These are phyloP conservation scores for Ceratonia siliqua DNA, from an alignment of 306 rosid genomes.

Conservation along the genomic window DNA sequence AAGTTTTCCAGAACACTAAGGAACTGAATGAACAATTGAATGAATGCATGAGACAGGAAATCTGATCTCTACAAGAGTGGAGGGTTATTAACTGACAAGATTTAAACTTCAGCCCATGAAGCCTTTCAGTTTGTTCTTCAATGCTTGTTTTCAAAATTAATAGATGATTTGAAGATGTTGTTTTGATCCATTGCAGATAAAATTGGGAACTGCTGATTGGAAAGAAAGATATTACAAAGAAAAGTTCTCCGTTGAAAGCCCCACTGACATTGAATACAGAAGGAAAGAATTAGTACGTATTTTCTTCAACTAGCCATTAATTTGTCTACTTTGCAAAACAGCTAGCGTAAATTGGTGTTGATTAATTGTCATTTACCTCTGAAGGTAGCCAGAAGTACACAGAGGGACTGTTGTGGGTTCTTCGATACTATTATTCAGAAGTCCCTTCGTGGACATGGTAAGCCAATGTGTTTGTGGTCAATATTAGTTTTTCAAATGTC, in stretches of 20 bases:
- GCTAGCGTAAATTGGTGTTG: too few species aligned
- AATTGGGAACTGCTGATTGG: slow-evolving; percentile 18
- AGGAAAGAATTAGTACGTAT: slow-evolving; percentile 35
- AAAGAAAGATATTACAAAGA: slow-evolving; percentile 40
- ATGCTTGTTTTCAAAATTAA: neutral
- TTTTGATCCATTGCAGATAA: slow-evolving; percentile 24
- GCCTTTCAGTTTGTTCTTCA: neutral
- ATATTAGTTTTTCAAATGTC: too few species aligned
- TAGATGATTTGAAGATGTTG: too few species aligned
- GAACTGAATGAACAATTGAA: slow-evolving; percentile 6
- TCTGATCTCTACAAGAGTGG: slow-evolving; percentile 27
- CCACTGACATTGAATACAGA: slow-evolving; percentile 21
- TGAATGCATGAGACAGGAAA: neutral
- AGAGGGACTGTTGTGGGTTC: slow-evolving; percentile 37
- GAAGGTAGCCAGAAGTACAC: slow-evolving; percentile 28
- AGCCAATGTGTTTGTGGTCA: neutral
- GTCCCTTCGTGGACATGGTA: slow-evolving; percentile 49
- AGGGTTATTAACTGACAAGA: slow-evolving; percentile 19
- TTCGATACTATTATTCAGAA: slow-evolving; percentile 31
- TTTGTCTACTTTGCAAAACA: neutral
- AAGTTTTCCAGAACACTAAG: slow-evolving; percentile 34
- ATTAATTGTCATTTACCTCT: too few species aligned
- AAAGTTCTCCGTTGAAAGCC: slow-evolving; percentile 34
- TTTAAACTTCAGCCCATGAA: neutral
- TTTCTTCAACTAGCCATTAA: too few species aligned